Conservation (phyloP, 495 filamentous ascomycete genomes). For the Trichoderma virens region DNA sequence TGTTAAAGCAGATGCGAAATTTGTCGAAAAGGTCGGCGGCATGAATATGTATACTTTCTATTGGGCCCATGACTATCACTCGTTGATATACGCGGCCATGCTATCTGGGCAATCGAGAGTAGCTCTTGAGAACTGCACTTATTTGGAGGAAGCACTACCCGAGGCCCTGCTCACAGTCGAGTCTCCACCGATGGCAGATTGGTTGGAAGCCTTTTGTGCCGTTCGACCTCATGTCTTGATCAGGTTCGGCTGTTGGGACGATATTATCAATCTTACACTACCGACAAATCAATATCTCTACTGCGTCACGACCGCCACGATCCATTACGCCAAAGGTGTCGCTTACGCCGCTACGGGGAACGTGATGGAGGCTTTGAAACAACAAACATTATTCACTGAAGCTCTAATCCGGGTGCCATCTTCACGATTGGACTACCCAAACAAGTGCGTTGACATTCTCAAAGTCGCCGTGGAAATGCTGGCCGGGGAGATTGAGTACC, state of each 20-base stretch:
- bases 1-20: conserved; percentile 54
- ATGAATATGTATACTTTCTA: conserved; percentile 63
- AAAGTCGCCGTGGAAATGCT: conserved; percentile 53
- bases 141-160: conserved; percentile 46
- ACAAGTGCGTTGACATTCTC: conserved; percentile 52
- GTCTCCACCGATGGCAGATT: conserved; percentile 64
- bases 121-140: conserved; percentile 45
- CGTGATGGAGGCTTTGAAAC: conserved; percentile 37
- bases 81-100: conserved; percentile 64
- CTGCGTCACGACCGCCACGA: conserved; percentile 55
- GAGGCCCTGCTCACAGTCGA: conserved; percentile 49
- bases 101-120: conserved; percentile 51
- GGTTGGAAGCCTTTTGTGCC: conserved; percentile 57
- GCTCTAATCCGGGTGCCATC: conserved; percentile 38
- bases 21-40: conserved; percentile 38
- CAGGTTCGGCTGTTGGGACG: conserved; percentile 59
- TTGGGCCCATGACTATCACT: conserved; percentile 59
- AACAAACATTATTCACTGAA: conserved; percentile 36
- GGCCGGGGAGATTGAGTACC: conserved; percentile 60
- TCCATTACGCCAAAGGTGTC: conserved; percentile 56
- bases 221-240: conserved; percentile 56
- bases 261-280: conserved; percentile 41
- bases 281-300: conserved; percentile 48
- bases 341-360: conserved; percentile 48
- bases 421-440: conserved; percentile 56